Evolutionary conservation across 2,329 filamentous ascomycete species (phyloP).

Genomic region (Aaosphaeria pasadenensis): DNA sequence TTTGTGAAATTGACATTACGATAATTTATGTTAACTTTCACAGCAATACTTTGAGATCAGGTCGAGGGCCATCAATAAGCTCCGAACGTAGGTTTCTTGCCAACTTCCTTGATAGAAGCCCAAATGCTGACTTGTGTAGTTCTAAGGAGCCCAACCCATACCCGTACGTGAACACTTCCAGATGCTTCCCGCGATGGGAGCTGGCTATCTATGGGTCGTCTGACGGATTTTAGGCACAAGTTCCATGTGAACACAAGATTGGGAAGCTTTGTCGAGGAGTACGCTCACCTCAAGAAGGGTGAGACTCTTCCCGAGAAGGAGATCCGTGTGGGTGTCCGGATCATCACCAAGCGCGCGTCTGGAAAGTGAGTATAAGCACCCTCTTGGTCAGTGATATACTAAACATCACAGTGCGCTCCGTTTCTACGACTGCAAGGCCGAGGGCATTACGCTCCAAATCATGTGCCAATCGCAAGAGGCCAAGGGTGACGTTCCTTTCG

Average conservation of each 20-base stretch:
- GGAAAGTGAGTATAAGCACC: constrained; percentile 12
- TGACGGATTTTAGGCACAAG: constrained; percentile 57
- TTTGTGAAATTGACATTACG: not conserved
- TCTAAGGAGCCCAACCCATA: constrained; percentile 70
- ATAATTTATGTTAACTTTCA: not conserved
- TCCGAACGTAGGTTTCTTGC: constrained; percentile 53
- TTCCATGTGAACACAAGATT: constrained; percentile 85
- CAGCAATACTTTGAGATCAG: constrained; percentile 97
- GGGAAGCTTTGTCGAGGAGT: constrained; percentile 74
- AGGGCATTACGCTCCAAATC: constrained; percentile 79
- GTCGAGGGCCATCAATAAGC: constrained; percentile 74
- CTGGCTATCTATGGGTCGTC: constrained; percentile 57
- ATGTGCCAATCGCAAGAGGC: constrained; percentile 86
- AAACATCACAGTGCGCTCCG: constrained; percentile 14
- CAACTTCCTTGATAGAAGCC: too few relatives aligned
- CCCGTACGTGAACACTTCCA: not conserved
- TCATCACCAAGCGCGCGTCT: constrained; percentile 77
- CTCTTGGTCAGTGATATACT: not conserved
- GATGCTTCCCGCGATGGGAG: constrained; percentile 2
- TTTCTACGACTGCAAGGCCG: constrained; percentile 55
- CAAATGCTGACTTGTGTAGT: too few relatives aligned
- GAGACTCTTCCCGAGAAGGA: constrained; percentile 74
- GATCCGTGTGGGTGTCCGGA: constrained; percentile 76
- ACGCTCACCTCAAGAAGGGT: constrained; percentile 80
- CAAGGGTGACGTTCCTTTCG: constrained; percentile 68